Percentiles rank a stretch among this genome's conserved stretches.
Conservation (phyloP, 306 rosid species). For the Fragaria vesca region DNA sequence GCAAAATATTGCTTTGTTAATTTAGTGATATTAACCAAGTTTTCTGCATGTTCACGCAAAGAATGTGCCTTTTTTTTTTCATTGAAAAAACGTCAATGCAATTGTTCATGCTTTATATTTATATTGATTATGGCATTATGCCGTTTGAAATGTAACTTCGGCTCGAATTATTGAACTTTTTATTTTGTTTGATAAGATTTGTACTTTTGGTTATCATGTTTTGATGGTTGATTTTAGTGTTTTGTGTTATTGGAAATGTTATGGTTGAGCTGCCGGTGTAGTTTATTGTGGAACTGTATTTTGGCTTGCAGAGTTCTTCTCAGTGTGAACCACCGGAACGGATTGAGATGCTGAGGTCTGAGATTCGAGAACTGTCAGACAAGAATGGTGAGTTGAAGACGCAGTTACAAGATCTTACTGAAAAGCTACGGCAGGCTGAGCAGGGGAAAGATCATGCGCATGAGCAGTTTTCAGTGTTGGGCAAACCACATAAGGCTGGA, state of each 20-base stretch:
- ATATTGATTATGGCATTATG: background rate
- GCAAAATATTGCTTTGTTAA: background rate
- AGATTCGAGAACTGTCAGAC: constrained; percentile 42
- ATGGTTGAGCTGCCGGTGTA: background rate
- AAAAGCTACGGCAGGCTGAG: constrained; percentile 56
- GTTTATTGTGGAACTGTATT: background rate
- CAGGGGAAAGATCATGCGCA: constrained; percentile 67
- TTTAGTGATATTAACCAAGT: background rate
- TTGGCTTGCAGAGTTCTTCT: constrained; percentile 45
- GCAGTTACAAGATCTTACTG: constrained; percentile 49
- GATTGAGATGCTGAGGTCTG: constrained; percentile 42
- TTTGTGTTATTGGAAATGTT: background rate
- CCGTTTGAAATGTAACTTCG: background rate
- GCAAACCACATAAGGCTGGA: constrained; percentile 75
- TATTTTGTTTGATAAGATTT: background rate
- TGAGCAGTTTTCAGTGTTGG: constrained; percentile 57
- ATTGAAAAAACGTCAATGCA: background rate
- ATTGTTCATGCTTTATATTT: background rate
- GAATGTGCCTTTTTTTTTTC: background rate
- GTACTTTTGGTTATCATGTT: background rate
- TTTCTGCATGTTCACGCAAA: background rate
- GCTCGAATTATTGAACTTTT: background rate
- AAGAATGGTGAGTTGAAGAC: constrained; percentile 56
- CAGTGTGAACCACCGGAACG: constrained; percentile 53
- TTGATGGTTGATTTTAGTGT: background rate